These are phyloP conservation scores for Saitozyma sp. DNA, from an alignment of 768 basidiomycete genomes.

Conservation along the genomic window DNA sequence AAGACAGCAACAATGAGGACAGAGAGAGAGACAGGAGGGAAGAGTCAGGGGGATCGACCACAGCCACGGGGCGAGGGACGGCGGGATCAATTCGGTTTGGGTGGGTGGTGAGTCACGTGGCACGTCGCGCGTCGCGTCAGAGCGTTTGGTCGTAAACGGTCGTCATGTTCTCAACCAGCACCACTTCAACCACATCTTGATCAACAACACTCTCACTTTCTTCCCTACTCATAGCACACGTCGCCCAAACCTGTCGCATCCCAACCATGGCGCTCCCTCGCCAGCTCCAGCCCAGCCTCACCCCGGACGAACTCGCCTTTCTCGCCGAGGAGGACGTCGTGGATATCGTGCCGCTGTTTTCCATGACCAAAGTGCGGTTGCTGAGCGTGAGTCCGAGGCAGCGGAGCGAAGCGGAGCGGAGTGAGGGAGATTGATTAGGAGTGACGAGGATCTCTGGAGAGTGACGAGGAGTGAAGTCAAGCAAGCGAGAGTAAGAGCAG, in stretches of 20 bases:
- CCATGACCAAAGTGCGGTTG: constrained; percentile 87
- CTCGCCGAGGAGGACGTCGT: constrained; percentile 80
- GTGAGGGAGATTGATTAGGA: too few relatives aligned
- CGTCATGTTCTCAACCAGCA: neutral
- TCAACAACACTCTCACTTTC: neutral
- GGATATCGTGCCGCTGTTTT: constrained; percentile 81
- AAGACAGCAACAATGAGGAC: too few relatives aligned
- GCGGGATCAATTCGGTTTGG: too few relatives aligned
- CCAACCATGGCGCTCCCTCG: constrained; percentile 72
- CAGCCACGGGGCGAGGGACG: too few relatives aligned
- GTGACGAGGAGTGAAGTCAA: too few relatives aligned
- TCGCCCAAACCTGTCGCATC: neutral
- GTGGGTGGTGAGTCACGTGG: too few relatives aligned
- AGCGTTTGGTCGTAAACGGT: neutral
- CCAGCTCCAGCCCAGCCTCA: constrained; percentile 68
- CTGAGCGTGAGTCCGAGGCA: constrained; percentile 65
- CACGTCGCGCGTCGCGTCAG: constrained; percentile 1
- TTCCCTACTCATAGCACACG: neutral
- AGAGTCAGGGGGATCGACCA: too few relatives aligned
- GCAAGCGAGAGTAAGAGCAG: too few relatives aligned
- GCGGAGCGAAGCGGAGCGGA: neutral
- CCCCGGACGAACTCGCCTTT: constrained; percentile 82
- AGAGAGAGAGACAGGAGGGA: too few relatives aligned
- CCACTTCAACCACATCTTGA: neutral
- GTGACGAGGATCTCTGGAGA: too few relatives aligned